Evolutionary conservation across 192 early-diverging fungal genomes (phyloP), one percentile per base, ranked within the genome.

Genomic region (Globomyces pollinis-pini): DNA sequence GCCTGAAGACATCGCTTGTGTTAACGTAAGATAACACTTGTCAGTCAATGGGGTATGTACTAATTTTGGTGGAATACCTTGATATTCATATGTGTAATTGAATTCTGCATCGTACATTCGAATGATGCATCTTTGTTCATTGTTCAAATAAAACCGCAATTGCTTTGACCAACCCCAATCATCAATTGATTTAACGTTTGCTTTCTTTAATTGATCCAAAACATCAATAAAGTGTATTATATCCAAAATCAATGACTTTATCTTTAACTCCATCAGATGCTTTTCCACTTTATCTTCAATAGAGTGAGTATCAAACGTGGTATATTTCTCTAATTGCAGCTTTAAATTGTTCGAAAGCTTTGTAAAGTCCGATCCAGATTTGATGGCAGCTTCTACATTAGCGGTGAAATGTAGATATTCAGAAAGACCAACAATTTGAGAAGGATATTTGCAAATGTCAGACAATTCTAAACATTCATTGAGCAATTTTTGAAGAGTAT

Each of bases 151-250:
- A 34, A 76, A 78, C 29, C 75, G 69, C 24, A 82, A 61, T 50
- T 82, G 80, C 20, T 66, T 54, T 56, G 73, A 60, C 80, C 80
- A 82, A 20, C 43, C 58, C 80, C 80, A 82, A 43, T 74, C 75
- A 8, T 44, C 23, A 2, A 72, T 1, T 23, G 35, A 60, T 0
- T 52, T 60, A 16, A 75, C 47, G 29, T 71, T 57, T n/a, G 59
- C 42, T 18, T 64, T 60, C 51, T 73, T 70, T 20, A 82, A 58
- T 33, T 73, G 76, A 1, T 65, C 36, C 2, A 77, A 67, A 20
- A 82, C 73, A 43, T 82, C 80, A n/a, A 76, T 76, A 59, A 80
- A 72, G 42, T 82, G 80, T 28, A 82, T 82, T 4, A 76, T 63
- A 54, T 82, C 80, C 51, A 82, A 51, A 38, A 82, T 82, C 18